Base-by-base conservation (phyloP, 805 yeast genomes). In the Brettanomyces custersianus region DNA sequence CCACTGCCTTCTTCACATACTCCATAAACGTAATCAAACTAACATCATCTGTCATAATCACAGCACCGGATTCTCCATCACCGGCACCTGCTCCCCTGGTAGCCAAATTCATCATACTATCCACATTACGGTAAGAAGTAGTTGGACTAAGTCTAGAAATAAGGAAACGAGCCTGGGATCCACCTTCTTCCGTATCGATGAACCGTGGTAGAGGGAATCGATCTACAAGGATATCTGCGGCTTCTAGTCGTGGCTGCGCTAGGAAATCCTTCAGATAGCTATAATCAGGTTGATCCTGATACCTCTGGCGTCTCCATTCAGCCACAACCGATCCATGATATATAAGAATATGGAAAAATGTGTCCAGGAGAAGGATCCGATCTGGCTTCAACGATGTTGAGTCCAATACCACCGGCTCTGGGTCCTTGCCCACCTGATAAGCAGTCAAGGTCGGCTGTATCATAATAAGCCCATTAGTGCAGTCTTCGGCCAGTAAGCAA, bases 101-200 rank as follows among this genome's bases (percentile, higher is more conserved):
- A 11, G 50, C 47, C 19, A 44, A 21, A 9, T 43, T 36, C 18
- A 32, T 28, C 10, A 45, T 31, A 10, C 43, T 42, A 29, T 51
- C 52, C 6, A 44, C 41, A 25, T 50, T 51, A 34, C 70, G 62
- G 51, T 77, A 75, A 31, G 68, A 67, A 2, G 77, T 74, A 4
- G 81, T 68, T 11, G 86, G 85, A 54, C 78, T 78, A 47, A 78
- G 61, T 55, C 77, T 77, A 3, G 84, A 78, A 66, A 74, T 73
- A 38, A 78, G 61, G 52, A 78, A 78, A 55, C 86, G 66, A 0
- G 85, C 84, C 50, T 78, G 86, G 0, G 84, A 77, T 4, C 84
- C 85, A 37, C 84, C 84, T 52, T 77, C 84, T 46, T 78, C 83
- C 19, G 83, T 75, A 49, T 78, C 84, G 36, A 78, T 75, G 45